A percentile compares a stretch with the other conserved stretches of the same genome.
Evolutionary conservation across 177 flowering plant species (phyloP).

Genomic region (Vitis hybrid): DNA sequence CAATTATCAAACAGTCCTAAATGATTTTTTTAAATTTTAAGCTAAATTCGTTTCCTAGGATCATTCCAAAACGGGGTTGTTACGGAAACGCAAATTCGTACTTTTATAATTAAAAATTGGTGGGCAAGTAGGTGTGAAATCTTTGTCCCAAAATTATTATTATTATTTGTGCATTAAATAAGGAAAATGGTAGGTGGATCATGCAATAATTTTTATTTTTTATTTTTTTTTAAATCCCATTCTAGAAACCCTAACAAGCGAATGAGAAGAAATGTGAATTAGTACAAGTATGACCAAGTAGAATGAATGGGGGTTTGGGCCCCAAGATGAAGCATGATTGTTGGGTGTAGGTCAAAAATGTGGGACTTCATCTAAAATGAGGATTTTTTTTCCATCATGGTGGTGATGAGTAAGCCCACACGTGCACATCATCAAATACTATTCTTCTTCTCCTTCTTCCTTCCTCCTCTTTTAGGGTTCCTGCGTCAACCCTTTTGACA

Average conservation of each 20-base stretch:
- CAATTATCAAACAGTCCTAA: fast-evolving
- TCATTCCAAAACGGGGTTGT: too few species aligned
- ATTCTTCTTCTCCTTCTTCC: too few species aligned
- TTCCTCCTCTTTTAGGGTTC: slow-evolving; percentile 1
- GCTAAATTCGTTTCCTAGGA: too few species aligned
- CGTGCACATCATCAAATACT: slow-evolving; percentile 31
- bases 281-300: not conserved
- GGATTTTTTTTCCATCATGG: slow-evolving; percentile 4
- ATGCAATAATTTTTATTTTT: not conserved
- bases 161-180: too few species aligned
- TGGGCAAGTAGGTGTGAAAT: too few species aligned
- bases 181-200: not conserved
- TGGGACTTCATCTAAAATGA: slow-evolving; percentile 11
- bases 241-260: too few species aligned
- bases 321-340: slow-evolving; percentile 11
- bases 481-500: slow-evolving; percentile 22
- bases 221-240: too few species aligned
- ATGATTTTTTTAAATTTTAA: too few species aligned
- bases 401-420: slow-evolving; percentile 27
- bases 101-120: too few species aligned
- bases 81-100: too few species aligned
- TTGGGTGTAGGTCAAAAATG: slow-evolving; percentile 21
- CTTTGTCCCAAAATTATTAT: too few species aligned
- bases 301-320: not conserved
- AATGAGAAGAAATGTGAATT: too few species aligned